These are phyloP conservation scores for Glaciozyma martinii DNA, from an alignment of 768 basidiomycete species.

Conservation along the genomic window DNA sequence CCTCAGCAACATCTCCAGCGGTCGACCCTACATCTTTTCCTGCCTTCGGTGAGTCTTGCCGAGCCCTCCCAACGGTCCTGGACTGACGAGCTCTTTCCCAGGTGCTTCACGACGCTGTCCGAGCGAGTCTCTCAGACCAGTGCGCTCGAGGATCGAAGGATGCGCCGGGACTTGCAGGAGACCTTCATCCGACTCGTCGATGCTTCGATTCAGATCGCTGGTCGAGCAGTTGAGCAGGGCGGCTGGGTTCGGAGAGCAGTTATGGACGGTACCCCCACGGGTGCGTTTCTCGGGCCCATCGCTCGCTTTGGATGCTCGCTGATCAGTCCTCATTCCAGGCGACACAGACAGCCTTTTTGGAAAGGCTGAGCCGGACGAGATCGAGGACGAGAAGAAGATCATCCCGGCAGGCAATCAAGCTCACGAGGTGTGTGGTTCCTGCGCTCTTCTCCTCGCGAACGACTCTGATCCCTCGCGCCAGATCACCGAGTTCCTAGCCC, in stretches of 20 bases:
- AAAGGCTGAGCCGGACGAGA: constrained; percentile 9
- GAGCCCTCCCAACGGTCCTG: constrained; percentile 9
- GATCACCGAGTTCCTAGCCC: constrained; percentile 18
- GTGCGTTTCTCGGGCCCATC: background rate
- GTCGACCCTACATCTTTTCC: constrained; percentile 62
- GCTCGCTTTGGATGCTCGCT: background rate
- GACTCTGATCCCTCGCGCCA: background rate
- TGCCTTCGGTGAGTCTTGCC: constrained; percentile 53
- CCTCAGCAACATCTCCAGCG: constrained; percentile 54
- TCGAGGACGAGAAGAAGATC: constrained; percentile 2
- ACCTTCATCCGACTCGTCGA: constrained; percentile 78
- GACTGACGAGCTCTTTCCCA: constrained; percentile 35
- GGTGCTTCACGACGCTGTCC: constrained; percentile 66
- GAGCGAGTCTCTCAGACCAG: constrained; percentile 81
- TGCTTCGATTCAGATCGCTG: constrained; percentile 61
- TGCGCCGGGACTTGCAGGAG: constrained; percentile 87
- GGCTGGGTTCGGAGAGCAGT: constrained; percentile 16
- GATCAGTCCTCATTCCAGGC: constrained; percentile 1
- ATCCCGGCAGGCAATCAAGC: background rate
- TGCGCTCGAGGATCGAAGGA: constrained; percentile 76
- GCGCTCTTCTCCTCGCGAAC: background rate
- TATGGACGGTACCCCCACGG: background rate
- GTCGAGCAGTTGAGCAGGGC: constrained; percentile 55
- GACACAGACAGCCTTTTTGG: constrained; percentile 16
- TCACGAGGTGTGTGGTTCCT: background rate